phyloP scores from a whole-genome alignment of 371 early-diverging fungal species.

The Fennellomyces sp. region DNA sequence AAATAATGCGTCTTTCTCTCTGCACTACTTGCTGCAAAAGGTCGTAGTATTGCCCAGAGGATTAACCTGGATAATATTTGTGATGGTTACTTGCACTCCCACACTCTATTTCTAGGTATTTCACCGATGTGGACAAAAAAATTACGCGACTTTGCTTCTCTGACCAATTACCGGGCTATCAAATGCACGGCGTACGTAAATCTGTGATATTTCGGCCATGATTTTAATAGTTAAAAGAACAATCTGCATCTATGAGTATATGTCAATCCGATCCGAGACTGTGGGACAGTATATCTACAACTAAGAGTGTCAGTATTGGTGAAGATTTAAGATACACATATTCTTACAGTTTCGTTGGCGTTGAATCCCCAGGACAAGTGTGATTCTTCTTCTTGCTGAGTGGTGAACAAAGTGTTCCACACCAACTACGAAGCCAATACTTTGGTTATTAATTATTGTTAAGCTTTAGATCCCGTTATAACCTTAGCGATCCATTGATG shows the following conservation, averaged over 20 bases:
- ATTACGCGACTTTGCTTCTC: no score
- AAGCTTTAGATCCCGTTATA: neutral
- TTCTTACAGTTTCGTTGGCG: conserved; percentile 10
- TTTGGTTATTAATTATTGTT: no score
- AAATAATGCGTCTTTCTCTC: no score
- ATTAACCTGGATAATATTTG: neutral
- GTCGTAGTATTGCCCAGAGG: neutral
- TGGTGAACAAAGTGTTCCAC: conserved; percentile 13
- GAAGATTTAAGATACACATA: neutral
- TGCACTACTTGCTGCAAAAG: neutral
- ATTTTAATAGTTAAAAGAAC: no score
- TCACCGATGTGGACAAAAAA: no score
- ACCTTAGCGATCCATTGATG: conserved; percentile 19
- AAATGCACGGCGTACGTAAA: no score
- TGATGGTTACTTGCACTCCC: no score
- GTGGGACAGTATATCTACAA: conserved; percentile 22
- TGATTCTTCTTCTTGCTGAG: neutral
- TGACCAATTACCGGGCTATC: no score
- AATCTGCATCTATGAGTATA: no score
- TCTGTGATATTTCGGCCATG: no score
- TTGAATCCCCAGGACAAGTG: conserved; percentile 4
- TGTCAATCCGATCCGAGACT: conserved; percentile 14
- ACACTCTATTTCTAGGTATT: no score
- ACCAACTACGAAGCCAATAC: neutral
- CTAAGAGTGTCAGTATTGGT: no score